phyloP scores from a whole-genome alignment of 441 rosid genomes.

The Bocquillonia castaneifolia region DNA sequence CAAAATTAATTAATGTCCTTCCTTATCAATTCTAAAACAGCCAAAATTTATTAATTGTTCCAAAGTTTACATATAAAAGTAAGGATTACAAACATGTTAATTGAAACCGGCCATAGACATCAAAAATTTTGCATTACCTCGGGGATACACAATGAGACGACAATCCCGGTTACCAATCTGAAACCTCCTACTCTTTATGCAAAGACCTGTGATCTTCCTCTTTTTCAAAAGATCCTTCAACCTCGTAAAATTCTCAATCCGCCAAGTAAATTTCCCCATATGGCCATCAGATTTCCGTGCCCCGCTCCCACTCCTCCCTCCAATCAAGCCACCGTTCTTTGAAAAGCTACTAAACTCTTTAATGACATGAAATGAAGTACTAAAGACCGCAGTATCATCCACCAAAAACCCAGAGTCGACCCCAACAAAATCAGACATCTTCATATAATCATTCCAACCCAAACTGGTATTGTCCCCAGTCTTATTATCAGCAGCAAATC shows the following conservation, averaged over 20 bases:
- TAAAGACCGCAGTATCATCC: slow-evolving; percentile 84
- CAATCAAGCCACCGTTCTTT: slow-evolving; percentile 61
- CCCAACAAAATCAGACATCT: slow-evolving; percentile 82
- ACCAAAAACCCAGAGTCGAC: slow-evolving; percentile 67
- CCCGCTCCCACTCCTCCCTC: slow-evolving; percentile 63
- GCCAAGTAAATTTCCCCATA: slow-evolving; percentile 88
- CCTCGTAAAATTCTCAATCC: slow-evolving; percentile 86
- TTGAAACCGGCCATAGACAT: not conserved
- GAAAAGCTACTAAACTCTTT: slow-evolving; percentile 83
- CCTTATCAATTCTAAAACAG: not conserved
- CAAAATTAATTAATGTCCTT: not conserved
- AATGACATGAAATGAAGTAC: slow-evolving; percentile 91
- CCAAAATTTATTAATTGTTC: slow-evolving; percentile 2
- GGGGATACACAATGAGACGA: slow-evolving; percentile 96
- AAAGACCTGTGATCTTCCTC: slow-evolving; percentile 95
- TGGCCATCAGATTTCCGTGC: slow-evolving; percentile 89
- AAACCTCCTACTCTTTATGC: slow-evolving; percentile 97
- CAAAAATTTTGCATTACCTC: slow-evolving; percentile 56
- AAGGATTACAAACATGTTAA: not conserved
- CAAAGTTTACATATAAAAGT: slow-evolving; percentile 9
- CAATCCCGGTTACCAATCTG: slow-evolving; percentile 98
- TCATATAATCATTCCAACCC: slow-evolving; percentile 98
- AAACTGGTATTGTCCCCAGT: slow-evolving; percentile 95
- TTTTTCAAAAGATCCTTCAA: slow-evolving; percentile 93
- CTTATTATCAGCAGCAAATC: slow-evolving; percentile 94